Evolutionary conservation across 768 basidiomycete species (phyloP).

Genomic region (Termitomyces sp.): DNA sequence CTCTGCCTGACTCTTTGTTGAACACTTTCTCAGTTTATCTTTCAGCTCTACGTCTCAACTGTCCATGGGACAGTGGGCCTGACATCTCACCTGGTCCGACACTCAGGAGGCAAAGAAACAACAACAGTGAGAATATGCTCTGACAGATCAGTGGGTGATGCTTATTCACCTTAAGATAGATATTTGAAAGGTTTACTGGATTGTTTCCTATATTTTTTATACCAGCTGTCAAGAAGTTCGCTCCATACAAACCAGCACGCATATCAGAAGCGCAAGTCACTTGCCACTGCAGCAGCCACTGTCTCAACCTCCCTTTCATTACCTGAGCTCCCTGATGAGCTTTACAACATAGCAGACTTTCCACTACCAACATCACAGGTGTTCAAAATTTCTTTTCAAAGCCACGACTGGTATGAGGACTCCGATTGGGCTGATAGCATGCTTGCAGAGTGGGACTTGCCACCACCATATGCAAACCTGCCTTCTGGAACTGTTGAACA

Average conservation of each 20-base stretch:
- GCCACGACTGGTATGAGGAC: slow-evolving; percentile 2
- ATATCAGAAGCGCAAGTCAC: not conserved
- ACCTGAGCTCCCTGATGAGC: slow-evolving; percentile 2
- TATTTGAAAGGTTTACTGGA: too few relatives aligned
- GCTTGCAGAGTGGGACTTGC: slow-evolving; percentile 4
- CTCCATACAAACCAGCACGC: not conserved
- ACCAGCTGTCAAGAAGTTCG: not conserved
- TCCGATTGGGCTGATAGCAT: not conserved
- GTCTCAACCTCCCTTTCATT: not conserved
- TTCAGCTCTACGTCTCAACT: too few relatives aligned
- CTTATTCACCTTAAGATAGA: not conserved
- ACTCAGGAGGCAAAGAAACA: not conserved
- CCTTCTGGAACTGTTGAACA: not conserved
- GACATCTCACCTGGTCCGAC: not conserved
- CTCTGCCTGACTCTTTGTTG: too few relatives aligned
- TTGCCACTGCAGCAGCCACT: not conserved
- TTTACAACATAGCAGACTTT: not conserved
- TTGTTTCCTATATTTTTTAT: not conserved
- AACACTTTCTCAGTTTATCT: not conserved
- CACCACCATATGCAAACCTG: not conserved
- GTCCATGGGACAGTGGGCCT: slow-evolving; percentile 1
- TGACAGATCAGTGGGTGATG: not conserved
- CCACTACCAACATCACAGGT: not conserved
- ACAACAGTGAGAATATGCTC: not conserved
- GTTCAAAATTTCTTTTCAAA: not conserved